phyloP scores from a whole-genome alignment of 1,139 yeast species.

The Debaryomyces robertsiae region DNA sequence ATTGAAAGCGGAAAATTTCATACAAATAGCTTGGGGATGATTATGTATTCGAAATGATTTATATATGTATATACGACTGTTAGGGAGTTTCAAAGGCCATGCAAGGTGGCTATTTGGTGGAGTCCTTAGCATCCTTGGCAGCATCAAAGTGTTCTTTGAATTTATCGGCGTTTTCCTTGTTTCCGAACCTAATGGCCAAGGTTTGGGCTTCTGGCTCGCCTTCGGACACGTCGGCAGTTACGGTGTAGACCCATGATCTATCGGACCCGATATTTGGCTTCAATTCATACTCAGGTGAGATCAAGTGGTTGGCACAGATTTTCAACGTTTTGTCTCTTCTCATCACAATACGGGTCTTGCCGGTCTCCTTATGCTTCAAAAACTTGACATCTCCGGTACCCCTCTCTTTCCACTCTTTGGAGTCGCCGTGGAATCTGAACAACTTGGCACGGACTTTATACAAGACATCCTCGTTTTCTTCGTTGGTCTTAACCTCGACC shows the following conservation, averaged over 20 bases:
- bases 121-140: constrained; percentile 54
- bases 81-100: background rate
- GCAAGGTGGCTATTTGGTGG: background rate
- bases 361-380: constrained; percentile 79
- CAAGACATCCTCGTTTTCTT: constrained; percentile 89
- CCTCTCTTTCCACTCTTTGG: constrained; percentile 98
- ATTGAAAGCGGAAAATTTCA: background rate
- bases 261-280: constrained; percentile 96
- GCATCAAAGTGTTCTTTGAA: constrained; percentile 90
- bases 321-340: constrained; percentile 98
- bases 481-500: constrained; percentile 96
- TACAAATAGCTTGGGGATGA: constrained; percentile 1
- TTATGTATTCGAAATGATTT: constrained; percentile 3
- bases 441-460: constrained; percentile 92
- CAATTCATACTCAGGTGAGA: constrained; percentile 80
- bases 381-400: constrained; percentile 98
- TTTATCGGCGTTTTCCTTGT: constrained; percentile 94
- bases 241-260: constrained; percentile 97
- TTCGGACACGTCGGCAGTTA: constrained; percentile 92
- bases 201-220: constrained; percentile 97
- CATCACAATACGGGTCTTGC: constrained; percentile 89
- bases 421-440: constrained; percentile 80
- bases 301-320: constrained; percentile 96
- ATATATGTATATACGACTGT: constrained; percentile 2
- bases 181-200: constrained; percentile 95